These are phyloP conservation scores for Botrytis galanthina DNA, from an alignment of 2,329 filamentous ascomycete species.

Conservation along the genomic window DNA sequence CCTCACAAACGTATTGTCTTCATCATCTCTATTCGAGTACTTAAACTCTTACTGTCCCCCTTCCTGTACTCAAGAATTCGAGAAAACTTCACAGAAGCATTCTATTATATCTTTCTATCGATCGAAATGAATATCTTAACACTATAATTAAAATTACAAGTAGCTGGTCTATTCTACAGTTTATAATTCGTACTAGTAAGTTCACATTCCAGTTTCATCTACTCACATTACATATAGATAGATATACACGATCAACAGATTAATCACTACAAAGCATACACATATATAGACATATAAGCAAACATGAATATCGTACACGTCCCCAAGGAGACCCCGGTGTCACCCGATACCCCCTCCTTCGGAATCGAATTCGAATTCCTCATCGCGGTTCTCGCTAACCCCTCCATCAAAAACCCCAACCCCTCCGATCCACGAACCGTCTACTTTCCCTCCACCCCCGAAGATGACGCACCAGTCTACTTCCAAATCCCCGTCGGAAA, in stretches of 20 bases:
- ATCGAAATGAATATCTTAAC: not conserved
- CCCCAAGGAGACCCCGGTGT: not conserved
- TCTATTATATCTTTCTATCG: not conserved
- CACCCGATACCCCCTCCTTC: constrained; percentile 25
- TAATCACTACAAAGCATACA: not conserved
- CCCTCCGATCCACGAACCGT: not conserved
- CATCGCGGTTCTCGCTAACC: constrained; percentile 3
- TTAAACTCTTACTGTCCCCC: not conserved
- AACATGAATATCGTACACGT: not conserved
- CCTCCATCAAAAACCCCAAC: not conserved
- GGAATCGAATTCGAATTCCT: constrained; percentile 34
- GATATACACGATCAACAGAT: not conserved
- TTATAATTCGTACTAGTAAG: not conserved
- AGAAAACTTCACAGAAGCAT: not conserved
- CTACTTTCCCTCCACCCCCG: not conserved
- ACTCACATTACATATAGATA: constrained; percentile 1
- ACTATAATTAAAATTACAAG: not conserved
- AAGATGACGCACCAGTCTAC: not conserved
- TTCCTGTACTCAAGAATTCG: not conserved
- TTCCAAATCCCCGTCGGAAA: not conserved
- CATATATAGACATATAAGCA: not conserved
- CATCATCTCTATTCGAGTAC: not conserved
- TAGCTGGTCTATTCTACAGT: constrained; percentile 2
- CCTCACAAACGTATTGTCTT: not conserved
- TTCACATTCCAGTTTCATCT: not conserved